phyloP scores from a whole-genome alignment of 164 flowering plant species.

The Nymphaea colorata region DNA sequence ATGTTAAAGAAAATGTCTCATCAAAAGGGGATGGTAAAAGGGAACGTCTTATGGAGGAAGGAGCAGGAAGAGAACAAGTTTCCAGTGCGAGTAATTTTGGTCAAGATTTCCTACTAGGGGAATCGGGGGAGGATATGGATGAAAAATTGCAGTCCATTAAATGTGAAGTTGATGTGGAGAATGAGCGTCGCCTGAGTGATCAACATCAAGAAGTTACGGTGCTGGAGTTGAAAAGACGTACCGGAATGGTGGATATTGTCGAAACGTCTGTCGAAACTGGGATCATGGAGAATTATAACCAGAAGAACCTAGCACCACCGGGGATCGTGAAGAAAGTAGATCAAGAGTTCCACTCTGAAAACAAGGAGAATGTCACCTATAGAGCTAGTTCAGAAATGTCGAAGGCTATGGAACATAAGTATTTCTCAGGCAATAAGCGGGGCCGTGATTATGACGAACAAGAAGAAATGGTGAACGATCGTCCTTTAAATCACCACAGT shows the following conservation, averaged over 20 bases:
- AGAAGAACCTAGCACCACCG: background rate
- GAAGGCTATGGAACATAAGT: background rate
- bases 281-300: background rate
- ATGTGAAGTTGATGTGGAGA: background rate
- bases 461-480: background rate
- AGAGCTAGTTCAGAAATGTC: background rate
- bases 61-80: background rate
- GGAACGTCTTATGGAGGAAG: background rate
- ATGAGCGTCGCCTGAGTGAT: background rate
- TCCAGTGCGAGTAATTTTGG: background rate
- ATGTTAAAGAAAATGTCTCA: background rate
- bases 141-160: background rate
- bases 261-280: background rate
- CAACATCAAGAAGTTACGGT: background rate
- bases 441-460: background rate
- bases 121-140: background rate
- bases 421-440: background rate
- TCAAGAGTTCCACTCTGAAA: background rate
- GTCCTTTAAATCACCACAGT: conserved; percentile 2
- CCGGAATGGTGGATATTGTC: background rate
- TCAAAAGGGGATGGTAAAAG: background rate
- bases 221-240: background rate
- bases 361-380: background rate
- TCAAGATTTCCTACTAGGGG: background rate
- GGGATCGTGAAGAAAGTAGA: background rate